Base-by-base conservation (phyloP, 2,329 filamentous ascomycete species). In the Ophiostoma sp. region DNA sequence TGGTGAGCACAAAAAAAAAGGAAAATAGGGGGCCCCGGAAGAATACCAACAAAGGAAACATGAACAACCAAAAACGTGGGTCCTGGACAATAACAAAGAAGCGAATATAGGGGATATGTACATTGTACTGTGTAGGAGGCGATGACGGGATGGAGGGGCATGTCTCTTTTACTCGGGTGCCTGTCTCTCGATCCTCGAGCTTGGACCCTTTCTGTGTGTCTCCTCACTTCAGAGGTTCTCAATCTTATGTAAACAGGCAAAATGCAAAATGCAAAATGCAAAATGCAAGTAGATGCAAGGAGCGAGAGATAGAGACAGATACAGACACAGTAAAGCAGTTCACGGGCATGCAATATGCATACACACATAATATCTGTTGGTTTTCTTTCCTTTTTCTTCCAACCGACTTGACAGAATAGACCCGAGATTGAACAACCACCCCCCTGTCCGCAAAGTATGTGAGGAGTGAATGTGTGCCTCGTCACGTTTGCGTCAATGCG, bases 91-190 rank as follows among this genome's bases (percentile, higher is more conserved):
- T 66, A 66, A 3, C 61, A 66, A 45, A 28, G 36, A 66, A 45
- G 61, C 61, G 36, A 45, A 66, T 66, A 66, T 66, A 66, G 61
- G 61, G 59, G 59, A 63, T 63, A 19, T 7, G 12, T 5, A 61
- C 57, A 28, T 61, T 2, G 17, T 12, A 55, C 9, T 22, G n/a
- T 28, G 50, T 15, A 28, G 25, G 8, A 19, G 28, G 28, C 55
- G 28, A 59, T 59, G 25, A 59, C 55, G 25, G 55, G 55, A 59
- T 31, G 55, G 61, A 45, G 61, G 61, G 61, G 61, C 61, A 28
- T 15, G 61, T 66, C 61, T 12, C 8, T 55, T 12, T 12, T 55
- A 2, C 22, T 28, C 9, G 52, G 6, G 12, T 28, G 22, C 4
- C 52, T 3, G 11, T 9, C n/a, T 55, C 9, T 55, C 22, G 11